Evolutionary conservation across 164 flowering plant genomes (phyloP), one percentile per base, ranked within the genome.

Genomic region (Kalanchoe fedtschenkoi): DNA sequence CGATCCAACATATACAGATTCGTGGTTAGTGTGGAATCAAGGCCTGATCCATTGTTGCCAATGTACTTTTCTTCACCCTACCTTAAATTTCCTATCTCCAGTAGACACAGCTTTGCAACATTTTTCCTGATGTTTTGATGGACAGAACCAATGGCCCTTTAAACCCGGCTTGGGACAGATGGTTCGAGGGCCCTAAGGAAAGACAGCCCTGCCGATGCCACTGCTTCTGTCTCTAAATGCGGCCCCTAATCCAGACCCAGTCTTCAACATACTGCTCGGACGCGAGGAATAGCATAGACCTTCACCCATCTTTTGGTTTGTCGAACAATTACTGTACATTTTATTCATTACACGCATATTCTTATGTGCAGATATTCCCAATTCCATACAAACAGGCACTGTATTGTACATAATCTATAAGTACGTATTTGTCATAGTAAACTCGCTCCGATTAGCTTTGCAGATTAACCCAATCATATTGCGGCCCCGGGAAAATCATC

Each of bases 141-240:
- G 29, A 47, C 54, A 47, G 54, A 47, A 22, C 54, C 54, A 47
- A 22, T 47, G 28, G 54, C 11, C 54, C 54, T 6, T 13, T 8
- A 47, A 21, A 47, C 28, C 54, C 29, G 7, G 54, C 54, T 7
- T 47, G 54, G 15, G 29, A 47, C 54, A 47, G 30, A 47, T 47
- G 54, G 54, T 47, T 47, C 54, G 54, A 47, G 24, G 54, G 54
- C 24, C 54, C 54, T 47, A 28, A 22, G 24, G 29, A 47, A 47
- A 47, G 54, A 47, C 1, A 22, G 54, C 54, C 14, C 28, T 47
- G 54, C 22, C 16, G 22, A 22, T 21, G 28, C 28, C 11, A 29
- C 29, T 47, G 54, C 54, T 47, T 47, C 54, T 47, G 54, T 47
- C 29, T 47, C 19, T 43, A 24, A 43, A 43, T 5, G 51, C 51